Evolutionary conservation across 2,329 filamentous ascomycete species (phyloP).

Genomic region (Coleophoma crateriformis): DNA sequence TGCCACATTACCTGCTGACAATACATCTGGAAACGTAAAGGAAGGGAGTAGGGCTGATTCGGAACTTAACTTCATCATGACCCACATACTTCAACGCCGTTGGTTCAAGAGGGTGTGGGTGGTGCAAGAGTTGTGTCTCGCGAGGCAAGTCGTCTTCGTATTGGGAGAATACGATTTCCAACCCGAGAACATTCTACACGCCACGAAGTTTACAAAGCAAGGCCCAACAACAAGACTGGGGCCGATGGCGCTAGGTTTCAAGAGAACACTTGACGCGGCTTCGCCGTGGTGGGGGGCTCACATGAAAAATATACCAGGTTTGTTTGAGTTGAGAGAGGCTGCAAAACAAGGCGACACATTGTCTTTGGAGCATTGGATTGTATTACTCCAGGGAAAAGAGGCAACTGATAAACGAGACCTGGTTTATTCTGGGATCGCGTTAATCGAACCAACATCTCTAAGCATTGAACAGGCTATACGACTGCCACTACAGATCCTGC

Average conservation of each 20-base stretch:
- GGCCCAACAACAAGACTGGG: too few relatives aligned
- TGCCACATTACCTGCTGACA: too few relatives aligned
- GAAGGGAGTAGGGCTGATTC: background rate
- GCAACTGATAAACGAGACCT: background rate
- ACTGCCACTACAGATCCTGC: background rate
- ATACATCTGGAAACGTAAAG: too few relatives aligned
- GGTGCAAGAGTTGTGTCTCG: background rate
- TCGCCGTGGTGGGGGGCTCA: background rate
- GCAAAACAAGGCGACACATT: background rate
- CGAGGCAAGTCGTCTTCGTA: background rate
- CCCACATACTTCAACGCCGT: background rate
- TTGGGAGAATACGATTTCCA: background rate
- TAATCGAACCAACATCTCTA: background rate
- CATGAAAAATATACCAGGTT: background rate
- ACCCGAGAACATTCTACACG: background rate
- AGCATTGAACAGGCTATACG: background rate
- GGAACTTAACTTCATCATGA: background rate
- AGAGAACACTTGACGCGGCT: too few relatives aligned
- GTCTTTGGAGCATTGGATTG: background rate
- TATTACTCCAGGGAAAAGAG: background rate
- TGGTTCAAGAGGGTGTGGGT: background rate
- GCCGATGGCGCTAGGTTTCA: too few relatives aligned
- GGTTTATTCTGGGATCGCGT: background rate
- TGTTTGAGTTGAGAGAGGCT: background rate
- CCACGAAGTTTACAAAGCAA: too few relatives aligned